These are phyloP conservation scores for Rostrohypoxylon terebratum DNA, from an alignment of 495 filamentous ascomycete genomes.

Conservation along the genomic window DNA sequence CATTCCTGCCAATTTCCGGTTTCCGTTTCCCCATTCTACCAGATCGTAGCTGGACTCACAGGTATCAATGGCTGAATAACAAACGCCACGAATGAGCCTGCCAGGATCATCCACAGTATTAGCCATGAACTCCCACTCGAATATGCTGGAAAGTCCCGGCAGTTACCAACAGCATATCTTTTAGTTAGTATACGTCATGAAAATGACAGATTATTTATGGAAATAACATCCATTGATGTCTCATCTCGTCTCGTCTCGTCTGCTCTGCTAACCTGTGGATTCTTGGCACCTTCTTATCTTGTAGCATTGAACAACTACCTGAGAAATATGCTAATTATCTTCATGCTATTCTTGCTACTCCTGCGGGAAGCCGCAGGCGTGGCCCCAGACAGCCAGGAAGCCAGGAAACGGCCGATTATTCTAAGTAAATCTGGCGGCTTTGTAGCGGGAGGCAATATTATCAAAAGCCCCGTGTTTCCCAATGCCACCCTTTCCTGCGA, in stretches of 20 bases:
- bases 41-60: not conserved
- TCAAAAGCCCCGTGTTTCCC: slow-evolving; percentile 46
- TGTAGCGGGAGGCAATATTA: slow-evolving; percentile 51
- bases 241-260: not conserved
- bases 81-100: not conserved
- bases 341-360: slow-evolving; percentile 2
- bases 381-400: not conserved
- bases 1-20: not conserved
- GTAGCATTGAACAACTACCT: not conserved
- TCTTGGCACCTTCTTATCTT: not conserved
- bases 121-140: slow-evolving; percentile 15
- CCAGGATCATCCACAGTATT: slow-evolving; percentile 3
- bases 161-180: slow-evolving; percentile 15
- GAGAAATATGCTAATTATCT: slow-evolving; percentile 8
- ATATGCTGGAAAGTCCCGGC: slow-evolving; percentile 12
- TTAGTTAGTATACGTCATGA: not conserved
- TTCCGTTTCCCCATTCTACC: slow-evolving; percentile 16
- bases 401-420: slow-evolving; percentile 48
- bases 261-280: not conserved
- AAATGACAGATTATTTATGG: not conserved
- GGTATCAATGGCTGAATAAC: slow-evolving; percentile 25
- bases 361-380: not conserved
- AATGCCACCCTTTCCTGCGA: slow-evolving; percentile 59
- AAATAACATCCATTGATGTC: not conserved
- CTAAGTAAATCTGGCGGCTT: slow-evolving; percentile 58